A percentile compares a stretch with the other conserved stretches of the same genome.
These are phyloP conservation scores for Catharanthus roseus DNA, from an alignment of 257 asterid species.

Conservation along the genomic window DNA sequence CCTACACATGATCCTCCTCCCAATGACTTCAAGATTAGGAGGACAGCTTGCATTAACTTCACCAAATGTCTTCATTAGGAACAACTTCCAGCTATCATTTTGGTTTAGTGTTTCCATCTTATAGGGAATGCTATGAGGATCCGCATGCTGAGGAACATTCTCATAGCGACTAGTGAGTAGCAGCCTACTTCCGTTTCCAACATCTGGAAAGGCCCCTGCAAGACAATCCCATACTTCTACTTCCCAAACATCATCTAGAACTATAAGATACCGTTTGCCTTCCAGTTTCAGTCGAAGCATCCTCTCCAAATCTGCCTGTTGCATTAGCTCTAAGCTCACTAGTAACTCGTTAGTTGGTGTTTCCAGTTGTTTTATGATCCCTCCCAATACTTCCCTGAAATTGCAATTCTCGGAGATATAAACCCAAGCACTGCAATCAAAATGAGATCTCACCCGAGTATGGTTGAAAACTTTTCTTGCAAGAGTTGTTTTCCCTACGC, in stretches of 20 bases:
- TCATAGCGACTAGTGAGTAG: conserved; percentile 16
- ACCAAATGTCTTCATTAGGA: conserved; percentile 12
- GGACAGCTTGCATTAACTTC: conserved; percentile 8
- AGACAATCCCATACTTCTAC: conserved; percentile 5
- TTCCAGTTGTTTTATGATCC: conserved; percentile 1
- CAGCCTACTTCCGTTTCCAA: conserved; percentile 8
- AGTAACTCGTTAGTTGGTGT: not conserved
- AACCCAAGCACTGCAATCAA: conserved; percentile 1
- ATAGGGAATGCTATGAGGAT: not conserved
- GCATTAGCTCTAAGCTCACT: not conserved
- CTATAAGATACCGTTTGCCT: conserved; percentile 7
- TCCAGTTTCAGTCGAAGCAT: not conserved
- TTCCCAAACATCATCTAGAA: conserved; percentile 21
- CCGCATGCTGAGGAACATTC: not conserved
- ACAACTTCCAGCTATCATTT: conserved; percentile 12
- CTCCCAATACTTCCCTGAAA: not conserved
- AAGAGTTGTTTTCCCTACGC: conserved; percentile 5
- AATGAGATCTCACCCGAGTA: not conserved
- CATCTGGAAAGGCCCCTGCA: conserved; percentile 10
- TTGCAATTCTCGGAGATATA: conserved; percentile 1
- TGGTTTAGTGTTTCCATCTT: not conserved
- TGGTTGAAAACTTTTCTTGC: conserved; percentile 1
- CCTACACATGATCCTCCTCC: not conserved
- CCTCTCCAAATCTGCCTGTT: not conserved
- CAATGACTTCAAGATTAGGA: not conserved